Base-by-base conservation (phyloP, 495 filamentous ascomycete species). In the Aspergillus conjunctus region DNA sequence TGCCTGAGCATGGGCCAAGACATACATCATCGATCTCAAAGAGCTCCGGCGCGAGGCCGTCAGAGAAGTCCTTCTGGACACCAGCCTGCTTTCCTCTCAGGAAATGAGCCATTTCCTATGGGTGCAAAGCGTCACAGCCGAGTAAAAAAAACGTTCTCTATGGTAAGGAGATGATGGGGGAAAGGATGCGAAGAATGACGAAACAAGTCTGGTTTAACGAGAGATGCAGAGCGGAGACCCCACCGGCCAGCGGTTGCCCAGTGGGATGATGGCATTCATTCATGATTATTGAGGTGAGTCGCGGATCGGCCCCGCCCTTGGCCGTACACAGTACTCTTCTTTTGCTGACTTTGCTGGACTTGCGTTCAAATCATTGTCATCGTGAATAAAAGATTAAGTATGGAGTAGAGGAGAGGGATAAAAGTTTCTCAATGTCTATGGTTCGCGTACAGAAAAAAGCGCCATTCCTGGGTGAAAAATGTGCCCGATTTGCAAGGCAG, bases 1-100 rank as follows among this genome's bases (percentile, higher is more conserved):
- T 68, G 70, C 66, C 66, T 68, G 64, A 64, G 48, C 22, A 2
- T 26, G 54, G 50, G 68, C 63, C 72, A 73, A 68, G 68, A 68
- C 73, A 60, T 78, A 89, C 87, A 69, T 97, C 91, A 70, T 97
- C 94, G 20, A 92, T 84, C 53, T 83, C 74, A 71, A 97, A 97
- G 17, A 89, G 69, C 46, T 88, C 88, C 26, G 90, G 83, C 39
- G 82, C 77, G 54, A 97, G 82, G 51, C 87, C 87, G 12, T 89
- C 85, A 26, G 93, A 96, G 37, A 98, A 82, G 76, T 98, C 94
- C 71, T 85, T 90, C 69, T 91, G 88, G 54, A 98, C 87, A 56
- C 94, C 94, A 55, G 91, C 85, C 79, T 98, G 94, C 81, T 94
- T 96, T 39, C 91, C 88, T 62, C 94, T 83, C 63, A 98, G 74